Conservation (phyloP, 2,329 filamentous ascomycete genomes). For the Ophiostoma tasmaniense region DNA sequence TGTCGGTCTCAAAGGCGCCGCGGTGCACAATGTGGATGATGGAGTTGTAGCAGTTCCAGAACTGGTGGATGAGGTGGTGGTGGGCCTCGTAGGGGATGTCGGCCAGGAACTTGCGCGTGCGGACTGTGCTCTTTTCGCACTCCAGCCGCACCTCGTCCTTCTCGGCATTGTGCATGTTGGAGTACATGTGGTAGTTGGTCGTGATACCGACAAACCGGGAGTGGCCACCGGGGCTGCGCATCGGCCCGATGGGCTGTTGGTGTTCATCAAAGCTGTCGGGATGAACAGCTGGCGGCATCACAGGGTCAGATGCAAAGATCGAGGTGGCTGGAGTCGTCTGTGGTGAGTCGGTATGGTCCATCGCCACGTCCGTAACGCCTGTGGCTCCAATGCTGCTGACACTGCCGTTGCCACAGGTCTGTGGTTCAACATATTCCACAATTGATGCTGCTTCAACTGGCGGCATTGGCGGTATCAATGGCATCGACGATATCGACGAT, state of each 20-base stretch:
- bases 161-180: slow-evolving; percentile 14
- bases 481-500: not conserved
- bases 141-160: slow-evolving; percentile 12
- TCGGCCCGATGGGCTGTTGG: not conserved
- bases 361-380: not conserved
- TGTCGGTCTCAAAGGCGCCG: slow-evolving; percentile 17
- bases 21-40: slow-evolving; percentile 20
- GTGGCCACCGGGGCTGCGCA: slow-evolving; percentile 11
- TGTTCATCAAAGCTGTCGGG: not conserved
- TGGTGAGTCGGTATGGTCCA: not conserved
- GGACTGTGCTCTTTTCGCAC: not conserved
- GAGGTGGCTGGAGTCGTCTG: not conserved
- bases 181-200: slow-evolving; percentile 18
- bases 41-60: slow-evolving; percentile 20
- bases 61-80: slow-evolving; percentile 20
- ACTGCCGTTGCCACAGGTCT: not conserved
- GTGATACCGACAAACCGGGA: slow-evolving; percentile 17
- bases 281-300: not conserved
- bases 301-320: not conserved
- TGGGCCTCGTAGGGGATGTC: slow-evolving; percentile 17
- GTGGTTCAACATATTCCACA: not conserved
- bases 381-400: not conserved
- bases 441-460: not conserved
- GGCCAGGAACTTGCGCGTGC: slow-evolving; percentile 8
- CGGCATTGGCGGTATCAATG: not conserved